These are phyloP conservation scores for Leccinum obscurum DNA, from an alignment of 768 basidiomycete species.

Conservation along the genomic window DNA sequence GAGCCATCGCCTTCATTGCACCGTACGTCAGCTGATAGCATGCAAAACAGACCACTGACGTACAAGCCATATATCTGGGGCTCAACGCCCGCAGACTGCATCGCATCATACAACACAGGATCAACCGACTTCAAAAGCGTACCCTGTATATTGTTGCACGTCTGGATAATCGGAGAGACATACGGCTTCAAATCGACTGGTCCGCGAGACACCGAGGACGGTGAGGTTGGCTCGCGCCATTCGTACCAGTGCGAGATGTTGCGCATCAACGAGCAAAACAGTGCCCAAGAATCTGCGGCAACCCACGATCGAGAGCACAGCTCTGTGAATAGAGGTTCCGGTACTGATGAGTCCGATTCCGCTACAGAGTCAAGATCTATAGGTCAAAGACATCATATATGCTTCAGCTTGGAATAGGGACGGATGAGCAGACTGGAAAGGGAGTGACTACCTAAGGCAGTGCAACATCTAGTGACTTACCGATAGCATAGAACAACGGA, in stretches of 20 bases:
- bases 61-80: conserved; percentile 97
- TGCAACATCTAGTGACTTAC: conserved; percentile 20
- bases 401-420: conserved; percentile 26
- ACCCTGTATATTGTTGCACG: conserved; percentile 80
- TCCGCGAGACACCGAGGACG: conserved; percentile 35
- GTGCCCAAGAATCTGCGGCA: conserved; percentile 83
- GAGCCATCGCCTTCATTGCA: conserved; percentile 76
- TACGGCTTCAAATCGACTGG: conserved; percentile 59
- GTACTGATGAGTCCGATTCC: conserved; percentile 28
- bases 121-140: conserved; percentile 74
- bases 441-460: conserved; percentile 9
- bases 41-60: conserved; percentile 32
- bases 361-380: conserved; percentile 79
- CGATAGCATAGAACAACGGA: conserved; percentile 70
- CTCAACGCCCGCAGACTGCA: conserved; percentile 84
- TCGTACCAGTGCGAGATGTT: conserved; percentile 78
- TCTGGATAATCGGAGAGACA: conserved; percentile 80
- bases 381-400: conserved; percentile 21
- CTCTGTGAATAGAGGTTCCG: conserved; percentile 48
- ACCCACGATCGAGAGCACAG: conserved; percentile 68
- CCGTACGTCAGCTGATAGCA: conserved; percentile 16
- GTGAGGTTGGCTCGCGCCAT: conserved; percentile 51
- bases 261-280: conserved; percentile 82
- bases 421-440: conserved; percentile 18
- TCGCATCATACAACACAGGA: conserved; percentile 68